A percentile compares a stretch with the other conserved stretches of the same genome.
Evolutionary conservation across 1,284 basidiomycete genomes (phyloP).

Genomic region (Leccinum subfulvum): DNA sequence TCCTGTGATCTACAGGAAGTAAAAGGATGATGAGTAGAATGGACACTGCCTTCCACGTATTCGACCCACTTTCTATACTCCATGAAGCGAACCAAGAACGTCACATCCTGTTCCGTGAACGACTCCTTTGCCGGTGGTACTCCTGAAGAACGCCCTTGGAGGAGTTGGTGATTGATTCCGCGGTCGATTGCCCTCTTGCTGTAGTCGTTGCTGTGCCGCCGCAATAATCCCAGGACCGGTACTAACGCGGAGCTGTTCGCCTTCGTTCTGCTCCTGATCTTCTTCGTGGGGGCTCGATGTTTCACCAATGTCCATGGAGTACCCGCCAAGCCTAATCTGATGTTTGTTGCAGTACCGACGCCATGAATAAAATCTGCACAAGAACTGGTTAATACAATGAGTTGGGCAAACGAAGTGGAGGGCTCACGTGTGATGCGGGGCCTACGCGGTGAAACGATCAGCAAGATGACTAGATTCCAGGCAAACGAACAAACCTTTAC

Average conservation of each 20-base stretch:
- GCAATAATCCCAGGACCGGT: constrained; percentile 46
- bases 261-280: constrained; percentile 39
- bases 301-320: constrained; percentile 65
- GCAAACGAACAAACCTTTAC: constrained; percentile 53
- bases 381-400: constrained; percentile 7
- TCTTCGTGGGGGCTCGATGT: constrained; percentile 43
- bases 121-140: constrained; percentile 82
- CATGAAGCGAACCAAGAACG: constrained; percentile 71
- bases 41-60: constrained; percentile 1
- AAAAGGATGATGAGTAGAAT: constrained; percentile 9
- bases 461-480: background rate
- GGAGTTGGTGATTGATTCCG: constrained; percentile 73
- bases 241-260: constrained; percentile 33
- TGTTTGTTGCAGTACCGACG: constrained; percentile 85
- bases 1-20: constrained; percentile 50
- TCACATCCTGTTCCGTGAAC: constrained; percentile 76
- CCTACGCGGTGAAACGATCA: constrained; percentile 40
- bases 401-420: background rate
- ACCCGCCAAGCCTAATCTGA: constrained; percentile 78
- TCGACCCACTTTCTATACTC: constrained; percentile 63
- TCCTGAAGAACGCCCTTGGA: constrained; percentile 70
- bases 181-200: constrained; percentile 35
- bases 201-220: constrained; percentile 44
- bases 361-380: constrained; percentile 76
- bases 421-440: constrained; percentile 80